A percentile compares a stretch with the other conserved stretches of the same genome.
Evolutionary conservation across 208 protist species (phyloP).

Genomic region (Acanthamoeba sp.): DNA sequence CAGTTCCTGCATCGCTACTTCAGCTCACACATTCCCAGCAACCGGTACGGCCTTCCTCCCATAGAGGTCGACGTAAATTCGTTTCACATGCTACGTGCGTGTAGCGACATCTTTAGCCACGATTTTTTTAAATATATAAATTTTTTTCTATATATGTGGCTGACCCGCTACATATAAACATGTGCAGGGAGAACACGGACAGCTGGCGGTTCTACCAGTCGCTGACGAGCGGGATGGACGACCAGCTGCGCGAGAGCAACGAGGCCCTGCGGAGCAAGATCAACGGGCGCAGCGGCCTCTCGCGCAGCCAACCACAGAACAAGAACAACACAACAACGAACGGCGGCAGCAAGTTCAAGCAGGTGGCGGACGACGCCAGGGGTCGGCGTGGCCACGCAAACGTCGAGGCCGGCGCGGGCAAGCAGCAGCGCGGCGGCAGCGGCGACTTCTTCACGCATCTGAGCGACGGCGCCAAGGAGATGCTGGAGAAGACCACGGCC

Average conservation of each 20-base stretch:
- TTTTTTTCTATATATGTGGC: no score
- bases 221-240: conserved; percentile 16
- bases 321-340: background rate
- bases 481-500: background rate
- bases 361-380: background rate
- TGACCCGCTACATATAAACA: no score
- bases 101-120: no score
- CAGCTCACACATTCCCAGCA: conserved; percentile 2
- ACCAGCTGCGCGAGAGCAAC: conserved; percentile 9
- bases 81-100: no score
- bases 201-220: conserved; percentile 44
- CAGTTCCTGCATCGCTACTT: conserved; percentile 44
- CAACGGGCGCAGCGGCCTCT: background rate
- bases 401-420: background rate
- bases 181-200: conserved; percentile 26
- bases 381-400: background rate
- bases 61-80: no score
- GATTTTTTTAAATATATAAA: no score
- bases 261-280: background rate
- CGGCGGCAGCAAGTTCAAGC: background rate
- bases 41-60: background rate
- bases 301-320: background rate
- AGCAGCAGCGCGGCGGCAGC: background rate
- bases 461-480: conserved; percentile 11
- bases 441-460: conserved; percentile 19